A percentile compares a stretch with the other conserved stretches of the same genome.
Conservation (phyloP, 768 basidiomycete genomes). For the Mrakia gelida region DNA sequence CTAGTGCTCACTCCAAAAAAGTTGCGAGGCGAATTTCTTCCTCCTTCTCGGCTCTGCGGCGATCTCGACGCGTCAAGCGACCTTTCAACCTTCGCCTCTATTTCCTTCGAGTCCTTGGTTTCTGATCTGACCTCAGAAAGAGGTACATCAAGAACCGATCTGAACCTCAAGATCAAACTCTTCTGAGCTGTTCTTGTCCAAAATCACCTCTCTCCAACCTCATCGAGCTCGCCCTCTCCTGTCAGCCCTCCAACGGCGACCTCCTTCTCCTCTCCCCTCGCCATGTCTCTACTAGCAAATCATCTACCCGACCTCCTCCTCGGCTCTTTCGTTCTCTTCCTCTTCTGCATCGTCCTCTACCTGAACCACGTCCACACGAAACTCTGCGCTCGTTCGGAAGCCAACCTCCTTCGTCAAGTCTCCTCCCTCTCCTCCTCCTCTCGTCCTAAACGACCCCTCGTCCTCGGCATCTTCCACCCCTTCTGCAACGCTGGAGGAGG, state of each 20-base stretch:
- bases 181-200: no score
- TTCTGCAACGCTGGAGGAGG: constrained; percentile 98
- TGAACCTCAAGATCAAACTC: no score
- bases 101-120: no score
- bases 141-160: no score
- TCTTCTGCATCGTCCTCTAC: background rate
- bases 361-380: constrained; percentile 4
- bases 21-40: no score
- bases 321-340: background rate
- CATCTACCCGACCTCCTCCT: background rate
- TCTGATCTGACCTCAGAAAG: no score
- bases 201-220: no score
- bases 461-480: constrained; percentile 89
- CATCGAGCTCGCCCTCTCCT: no score
- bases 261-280: background rate
- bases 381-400: background rate
- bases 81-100: no score
- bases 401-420: background rate
- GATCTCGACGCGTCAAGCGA: no score
- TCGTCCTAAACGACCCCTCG: constrained; percentile 18
- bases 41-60: no score
- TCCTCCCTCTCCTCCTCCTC: background rate
- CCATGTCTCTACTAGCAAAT: background rate
- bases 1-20: no score
- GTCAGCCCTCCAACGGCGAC: background rate